Base-by-base conservation (phyloP, 2,329 filamentous ascomycete genomes). In the Curvularia eragrostidis region DNA sequence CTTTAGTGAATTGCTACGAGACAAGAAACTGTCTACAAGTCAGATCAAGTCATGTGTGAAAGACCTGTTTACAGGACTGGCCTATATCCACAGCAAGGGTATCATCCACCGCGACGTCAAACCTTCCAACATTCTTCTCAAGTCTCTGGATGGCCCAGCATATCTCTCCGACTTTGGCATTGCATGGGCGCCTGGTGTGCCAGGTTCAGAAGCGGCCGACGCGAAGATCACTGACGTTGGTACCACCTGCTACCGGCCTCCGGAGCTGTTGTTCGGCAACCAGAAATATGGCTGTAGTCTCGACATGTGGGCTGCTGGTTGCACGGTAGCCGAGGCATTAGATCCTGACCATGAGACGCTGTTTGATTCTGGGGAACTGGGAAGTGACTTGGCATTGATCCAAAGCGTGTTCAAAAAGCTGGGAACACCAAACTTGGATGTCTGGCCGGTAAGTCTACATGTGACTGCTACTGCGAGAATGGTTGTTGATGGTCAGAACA, bases 71-170 rank as follows among this genome's bases (percentile, higher is more conserved):
- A 75, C 78, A 3, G 93, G 87, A 6, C 83, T 99, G 2, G 79
- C 79, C 1, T 84, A 90, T 66, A 81, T 97, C 2, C 95, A 99
- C 73, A 66, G 75, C 7, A 79, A 86, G 23, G 89, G 87, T 7
- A 93, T 99, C 56, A 89, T 99, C 53, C 95, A 99, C 75, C 88
- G 95, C 55, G 95, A 99, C 72, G 81, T 99, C 72, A 99, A 99
- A 72, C 95, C 95, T 0, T 93, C 92, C 0, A 96, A 97, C 52
- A 84, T 99, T 34, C 81, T 97, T 8, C 83, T 97, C 44, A 80
- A 84, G 41, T 86, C 88, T 0, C 79, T 84, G 0, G 80, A 84
- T 5, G 91, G 90, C 0, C 90, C 91, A 4, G 91, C 91, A 3
- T 90, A 88, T 66, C 83, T 99, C 2, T 87, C 91, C 34, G 95